phyloP scores from a whole-genome alignment of 2,329 filamentous ascomycete species.

The Ceratocystis huliohia region DNA sequence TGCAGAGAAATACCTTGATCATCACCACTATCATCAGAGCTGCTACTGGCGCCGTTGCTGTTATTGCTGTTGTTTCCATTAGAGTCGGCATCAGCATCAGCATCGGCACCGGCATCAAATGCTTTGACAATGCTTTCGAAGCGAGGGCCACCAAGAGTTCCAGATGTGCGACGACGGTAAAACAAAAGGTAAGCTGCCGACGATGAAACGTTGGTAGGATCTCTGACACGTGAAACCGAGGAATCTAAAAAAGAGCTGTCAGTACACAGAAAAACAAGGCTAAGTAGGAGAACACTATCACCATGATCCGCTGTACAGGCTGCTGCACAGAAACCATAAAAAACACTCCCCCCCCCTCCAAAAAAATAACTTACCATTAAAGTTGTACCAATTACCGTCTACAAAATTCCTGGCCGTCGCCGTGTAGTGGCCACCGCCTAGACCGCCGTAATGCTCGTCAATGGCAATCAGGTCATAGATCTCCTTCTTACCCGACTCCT shows the following conservation, averaged over 20 bases:
- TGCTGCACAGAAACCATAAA: background rate
- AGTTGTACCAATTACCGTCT: conserved; percentile 85
- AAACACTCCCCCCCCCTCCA: background rate
- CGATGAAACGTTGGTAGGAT: conserved; percentile 54
- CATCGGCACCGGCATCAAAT: conserved; percentile 39
- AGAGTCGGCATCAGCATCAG: conserved; percentile 31
- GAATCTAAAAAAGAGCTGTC: conserved; percentile 47
- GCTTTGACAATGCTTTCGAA: conserved; percentile 58
- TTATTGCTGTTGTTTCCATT: conserved; percentile 55
- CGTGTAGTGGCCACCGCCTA: conserved; percentile 93
- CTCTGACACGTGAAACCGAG: conserved; percentile 48
- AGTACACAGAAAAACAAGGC: background rate
- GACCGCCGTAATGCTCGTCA: conserved; percentile 86
- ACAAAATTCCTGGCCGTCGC: conserved; percentile 88
- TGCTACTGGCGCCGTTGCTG: conserved; percentile 35
- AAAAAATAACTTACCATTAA: conserved; percentile 59
- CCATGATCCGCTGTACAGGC: background rate
- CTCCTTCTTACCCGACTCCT: conserved; percentile 67
- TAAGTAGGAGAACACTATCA: background rate
- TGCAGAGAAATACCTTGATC: conserved; percentile 49
- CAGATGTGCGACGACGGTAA: conserved; percentile 71
- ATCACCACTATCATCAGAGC: conserved; percentile 42
- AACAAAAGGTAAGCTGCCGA: conserved; percentile 83
- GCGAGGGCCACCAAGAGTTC: conserved; percentile 58
- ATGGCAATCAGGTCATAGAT: conserved; percentile 91